phyloP scores from a whole-genome alignment of 768 basidiomycete genomes.

The Floccularia luteovirens region DNA sequence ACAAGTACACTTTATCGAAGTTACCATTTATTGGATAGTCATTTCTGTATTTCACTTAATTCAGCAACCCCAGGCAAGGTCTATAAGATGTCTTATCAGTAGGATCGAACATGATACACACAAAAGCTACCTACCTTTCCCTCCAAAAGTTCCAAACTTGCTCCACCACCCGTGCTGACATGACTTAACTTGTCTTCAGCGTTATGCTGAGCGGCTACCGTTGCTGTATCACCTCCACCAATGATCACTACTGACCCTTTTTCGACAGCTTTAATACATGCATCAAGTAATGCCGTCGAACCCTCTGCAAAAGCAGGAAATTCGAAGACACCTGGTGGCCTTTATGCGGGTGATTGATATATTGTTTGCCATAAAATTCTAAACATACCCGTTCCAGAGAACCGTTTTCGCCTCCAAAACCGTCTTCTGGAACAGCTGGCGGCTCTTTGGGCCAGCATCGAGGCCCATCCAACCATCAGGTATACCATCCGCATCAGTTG shows the following conservation, averaged over 20 bases:
- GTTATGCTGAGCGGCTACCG: conserved; percentile 79
- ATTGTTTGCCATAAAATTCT: conserved; percentile 4
- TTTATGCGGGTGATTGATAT: conserved; percentile 18
- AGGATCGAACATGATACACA: no score
- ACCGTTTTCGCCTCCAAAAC: conserved; percentile 91
- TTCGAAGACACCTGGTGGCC: conserved; percentile 97
- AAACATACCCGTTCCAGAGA: conserved; percentile 82
- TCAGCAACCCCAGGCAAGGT: conserved; percentile 88
- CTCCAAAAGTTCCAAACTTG: conserved; percentile 91
- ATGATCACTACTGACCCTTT: conserved; percentile 90
- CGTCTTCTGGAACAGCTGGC: conserved; percentile 68
- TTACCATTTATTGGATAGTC: no score
- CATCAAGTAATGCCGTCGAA: conserved; percentile 78
- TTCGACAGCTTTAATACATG: conserved; percentile 78
- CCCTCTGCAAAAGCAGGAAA: conserved; percentile 87
- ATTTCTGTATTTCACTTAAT: conserved; percentile 84
- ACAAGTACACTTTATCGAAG: no score
- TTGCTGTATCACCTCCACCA: conserved; percentile 96
- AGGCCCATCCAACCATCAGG: conserved; percentile 94
- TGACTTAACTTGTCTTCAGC: conserved; percentile 90
- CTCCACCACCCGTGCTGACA: conserved; percentile 93
- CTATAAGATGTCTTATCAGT: conserved; percentile 30
- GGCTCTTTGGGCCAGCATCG: conserved; percentile 83
- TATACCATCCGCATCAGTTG: conserved; percentile 82
- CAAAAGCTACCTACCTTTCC: conserved; percentile 78